Conservation (phyloP, 1,284 basidiomycete species). For the Apiotrichum gracile region DNA sequence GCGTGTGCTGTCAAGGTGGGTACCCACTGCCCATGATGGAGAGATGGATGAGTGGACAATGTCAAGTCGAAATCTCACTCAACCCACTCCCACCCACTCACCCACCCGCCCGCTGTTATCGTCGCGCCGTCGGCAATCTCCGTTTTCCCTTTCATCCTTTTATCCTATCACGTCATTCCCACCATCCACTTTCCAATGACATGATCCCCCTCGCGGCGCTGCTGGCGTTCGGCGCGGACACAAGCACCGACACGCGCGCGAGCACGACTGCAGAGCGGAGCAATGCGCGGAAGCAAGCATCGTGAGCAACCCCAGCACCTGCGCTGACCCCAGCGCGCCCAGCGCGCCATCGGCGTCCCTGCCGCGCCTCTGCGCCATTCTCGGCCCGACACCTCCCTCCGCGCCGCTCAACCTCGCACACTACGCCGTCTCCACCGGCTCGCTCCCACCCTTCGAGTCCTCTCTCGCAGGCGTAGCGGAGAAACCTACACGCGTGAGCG, state of each 20-base stretch:
- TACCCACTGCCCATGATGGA: slow-evolving; percentile 16
- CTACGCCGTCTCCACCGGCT: slow-evolving; percentile 7
- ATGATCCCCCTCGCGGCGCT: not conserved
- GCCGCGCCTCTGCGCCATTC: slow-evolving; percentile 12
- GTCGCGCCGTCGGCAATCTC: not conserved
- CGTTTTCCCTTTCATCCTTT: not conserved
- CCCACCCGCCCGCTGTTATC: not conserved
- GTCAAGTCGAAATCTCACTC: not conserved
- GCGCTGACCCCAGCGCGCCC: slow-evolving; percentile 20
- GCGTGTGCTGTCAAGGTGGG: not conserved
- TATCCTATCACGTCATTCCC: not conserved
- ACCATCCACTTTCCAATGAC: not conserved
- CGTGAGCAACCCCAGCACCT: slow-evolving; percentile 9
- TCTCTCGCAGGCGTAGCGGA: too few species aligned
- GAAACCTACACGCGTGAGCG: slow-evolving; percentile 3
- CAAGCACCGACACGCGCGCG: too few species aligned
- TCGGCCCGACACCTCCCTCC: slow-evolving; percentile 33
- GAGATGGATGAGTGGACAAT: not conserved
- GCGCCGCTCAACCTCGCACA: slow-evolving; percentile 28
- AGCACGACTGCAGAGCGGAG: too few species aligned
- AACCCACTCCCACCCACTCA: not conserved
- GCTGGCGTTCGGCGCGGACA: too few species aligned
- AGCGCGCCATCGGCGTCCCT: slow-evolving; percentile 17
- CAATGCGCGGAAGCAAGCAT: too few species aligned
- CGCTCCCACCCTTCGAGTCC: slow-evolving; percentile 15